Evolutionary conservation across 2,329 filamentous ascomycete species (phyloP).

Genomic region (Proliferodiscus dingleyae): DNA sequence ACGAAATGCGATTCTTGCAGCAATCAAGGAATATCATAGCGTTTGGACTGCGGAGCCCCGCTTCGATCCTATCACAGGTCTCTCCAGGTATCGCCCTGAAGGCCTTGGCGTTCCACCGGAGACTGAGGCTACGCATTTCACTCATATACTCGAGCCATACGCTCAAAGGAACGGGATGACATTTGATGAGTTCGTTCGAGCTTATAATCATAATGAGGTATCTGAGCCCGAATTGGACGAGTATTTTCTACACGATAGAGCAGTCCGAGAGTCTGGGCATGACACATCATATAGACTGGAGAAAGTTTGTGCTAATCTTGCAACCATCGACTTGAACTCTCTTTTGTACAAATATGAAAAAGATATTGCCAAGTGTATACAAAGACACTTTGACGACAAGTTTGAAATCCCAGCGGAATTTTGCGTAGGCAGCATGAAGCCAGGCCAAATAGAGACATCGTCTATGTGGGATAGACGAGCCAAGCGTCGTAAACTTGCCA

Average conservation of each 20-base stretch:
- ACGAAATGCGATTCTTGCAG: conserved; percentile 72
- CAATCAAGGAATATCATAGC: conserved; percentile 68
- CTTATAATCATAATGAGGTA: conserved; percentile 76
- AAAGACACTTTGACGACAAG: conserved; percentile 75
- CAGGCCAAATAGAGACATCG: conserved; percentile 73
- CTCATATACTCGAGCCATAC: conserved; percentile 35
- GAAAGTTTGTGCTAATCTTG: conserved; percentile 78
- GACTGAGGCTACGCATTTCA: conserved; percentile 51
- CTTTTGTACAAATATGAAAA: conserved; percentile 95
- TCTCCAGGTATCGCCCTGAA: conserved; percentile 48
- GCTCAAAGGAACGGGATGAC: conserved; percentile 63
- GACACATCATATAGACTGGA: conserved; percentile 95
- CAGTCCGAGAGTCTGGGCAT: conserved; percentile 92
- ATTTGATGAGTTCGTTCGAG: conserved; percentile 79
- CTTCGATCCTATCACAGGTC: conserved; percentile 43
- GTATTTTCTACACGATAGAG: conserved; percentile 94
- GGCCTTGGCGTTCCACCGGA: conserved; percentile 51
- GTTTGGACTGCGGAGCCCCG: conserved; percentile 37
- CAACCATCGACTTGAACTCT: conserved; percentile 92
- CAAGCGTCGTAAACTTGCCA: conserved; percentile 74
- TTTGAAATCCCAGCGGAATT: conserved; percentile 81
- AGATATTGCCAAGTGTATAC: conserved; percentile 84
- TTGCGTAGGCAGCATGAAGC: conserved; percentile 60
- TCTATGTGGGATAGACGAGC: conserved; percentile 87
- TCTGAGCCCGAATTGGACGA: conserved; percentile 84